Evolutionary conservation across 1,139 yeast genomes (phyloP).

Genomic region (Suhomyces bribrorum): DNA sequence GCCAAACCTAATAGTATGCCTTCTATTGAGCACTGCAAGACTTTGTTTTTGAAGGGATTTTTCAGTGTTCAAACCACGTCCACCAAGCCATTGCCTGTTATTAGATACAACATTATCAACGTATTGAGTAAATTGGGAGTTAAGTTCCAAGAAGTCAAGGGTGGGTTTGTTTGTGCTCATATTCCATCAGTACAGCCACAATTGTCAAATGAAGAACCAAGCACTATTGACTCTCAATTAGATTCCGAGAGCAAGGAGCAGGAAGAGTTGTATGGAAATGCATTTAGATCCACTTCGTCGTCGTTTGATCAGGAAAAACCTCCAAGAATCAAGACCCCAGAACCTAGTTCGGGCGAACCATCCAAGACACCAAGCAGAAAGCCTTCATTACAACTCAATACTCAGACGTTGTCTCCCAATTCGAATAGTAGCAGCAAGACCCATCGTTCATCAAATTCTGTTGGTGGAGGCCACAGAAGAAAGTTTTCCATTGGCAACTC

Average conservation of each 20-base stretch:
- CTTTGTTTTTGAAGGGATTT: constrained; percentile 89
- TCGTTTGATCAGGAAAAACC: constrained; percentile 28
- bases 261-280: constrained; percentile 44
- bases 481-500: constrained; percentile 65
- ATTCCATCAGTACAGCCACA: constrained; percentile 46
- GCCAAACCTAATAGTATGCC: constrained; percentile 88
- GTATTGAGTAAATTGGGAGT: constrained; percentile 79
- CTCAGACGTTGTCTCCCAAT: constrained; percentile 30
- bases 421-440: constrained; percentile 24
- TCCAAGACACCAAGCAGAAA: constrained; percentile 39
- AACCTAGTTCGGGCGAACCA: constrained; percentile 19
- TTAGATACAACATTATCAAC: constrained; percentile 79
- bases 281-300: constrained; percentile 41
- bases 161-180: constrained; percentile 88
- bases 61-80: constrained; percentile 96
- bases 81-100: constrained; percentile 86
- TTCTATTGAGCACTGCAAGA: constrained; percentile 89
- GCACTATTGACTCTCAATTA: constrained; percentile 5
- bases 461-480: constrained; percentile 51
- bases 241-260: constrained; percentile 14
- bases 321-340: constrained; percentile 29
- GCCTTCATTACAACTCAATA: constrained; percentile 38
- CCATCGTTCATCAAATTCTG: constrained; percentile 34
- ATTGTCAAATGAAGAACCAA: constrained; percentile 4
- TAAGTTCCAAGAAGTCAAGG: constrained; percentile 84